phyloP scores from a whole-genome alignment of 2,329 filamentous ascomycete species.

The Epichloe sibirici region DNA sequence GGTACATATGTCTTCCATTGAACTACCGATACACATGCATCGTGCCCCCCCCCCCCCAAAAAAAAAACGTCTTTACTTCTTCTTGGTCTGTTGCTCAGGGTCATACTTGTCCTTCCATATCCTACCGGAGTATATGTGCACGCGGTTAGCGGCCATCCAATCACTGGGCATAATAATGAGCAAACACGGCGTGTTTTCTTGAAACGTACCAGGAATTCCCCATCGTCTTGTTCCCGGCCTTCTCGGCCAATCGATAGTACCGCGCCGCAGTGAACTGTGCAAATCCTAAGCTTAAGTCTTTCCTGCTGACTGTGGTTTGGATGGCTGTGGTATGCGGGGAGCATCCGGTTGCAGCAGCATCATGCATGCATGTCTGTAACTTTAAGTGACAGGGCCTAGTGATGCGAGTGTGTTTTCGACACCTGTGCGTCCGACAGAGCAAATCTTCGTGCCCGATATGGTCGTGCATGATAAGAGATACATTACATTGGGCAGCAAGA shows the following conservation, averaged over 20 bases:
- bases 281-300: slow-evolving; percentile 34
- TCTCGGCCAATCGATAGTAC: slow-evolving; percentile 85
- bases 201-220: slow-evolving; percentile 84
- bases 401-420: background rate
- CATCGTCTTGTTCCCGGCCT: slow-evolving; percentile 76
- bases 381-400: background rate
- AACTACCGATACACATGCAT: background rate
- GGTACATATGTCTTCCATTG: too few species aligned
- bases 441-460: background rate
- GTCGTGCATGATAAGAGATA: background rate
- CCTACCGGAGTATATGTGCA: slow-evolving; percentile 34
- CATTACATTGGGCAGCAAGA: background rate
- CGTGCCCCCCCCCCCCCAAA: background rate
- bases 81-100: slow-evolving; percentile 30
- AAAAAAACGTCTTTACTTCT: slow-evolving; percentile 9
- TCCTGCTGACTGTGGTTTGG: slow-evolving; percentile 7
- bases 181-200: slow-evolving; percentile 5
- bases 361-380: background rate
- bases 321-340: background rate
- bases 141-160: slow-evolving; percentile 1
- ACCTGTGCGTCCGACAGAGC: background rate
- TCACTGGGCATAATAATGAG: background rate
- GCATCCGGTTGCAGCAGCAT: background rate
- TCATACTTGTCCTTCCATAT: slow-evolving; percentile 98
- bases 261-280: slow-evolving; percentile 64